Conservation (phyloP, 257 asterid species). For the Ballota nigra region DNA sequence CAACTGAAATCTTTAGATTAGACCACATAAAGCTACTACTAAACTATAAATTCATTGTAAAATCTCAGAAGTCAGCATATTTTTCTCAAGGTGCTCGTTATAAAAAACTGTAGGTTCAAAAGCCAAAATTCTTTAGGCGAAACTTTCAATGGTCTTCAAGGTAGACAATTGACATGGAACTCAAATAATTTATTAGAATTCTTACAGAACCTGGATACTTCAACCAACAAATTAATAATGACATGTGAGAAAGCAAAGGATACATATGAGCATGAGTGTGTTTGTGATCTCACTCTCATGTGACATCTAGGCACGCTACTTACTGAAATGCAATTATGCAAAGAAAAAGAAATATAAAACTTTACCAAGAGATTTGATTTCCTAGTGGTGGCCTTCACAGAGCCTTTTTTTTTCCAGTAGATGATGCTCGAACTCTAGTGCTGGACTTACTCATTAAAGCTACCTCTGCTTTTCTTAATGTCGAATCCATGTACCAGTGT, state of each 20-base stretch:
- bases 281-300: too few species aligned
- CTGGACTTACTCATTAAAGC: too few species aligned
- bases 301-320: too few species aligned
- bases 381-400: conserved; percentile 58
- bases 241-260: conserved; percentile 10
- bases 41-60: neutral
- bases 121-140: neutral
- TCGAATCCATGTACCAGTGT: too few species aligned
- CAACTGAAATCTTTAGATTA: neutral
- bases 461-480: too few species aligned
- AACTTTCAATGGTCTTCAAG: conserved; percentile 11
- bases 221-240: neutral
- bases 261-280: neutral
- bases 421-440: conserved; percentile 67
- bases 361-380: conserved; percentile 66
- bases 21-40: neutral
- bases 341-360: neutral
- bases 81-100: neutral
- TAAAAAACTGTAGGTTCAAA: neutral
- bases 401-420: conserved; percentile 72
- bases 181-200: neutral
- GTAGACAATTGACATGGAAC: neutral
- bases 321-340: conserved; percentile 4
- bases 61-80: conserved; percentile 5
- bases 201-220: conserved; percentile 3